Evolutionary conservation across 148 eudicot genomes (phyloP).

Genomic region (Fagopyrum homotropicum): DNA sequence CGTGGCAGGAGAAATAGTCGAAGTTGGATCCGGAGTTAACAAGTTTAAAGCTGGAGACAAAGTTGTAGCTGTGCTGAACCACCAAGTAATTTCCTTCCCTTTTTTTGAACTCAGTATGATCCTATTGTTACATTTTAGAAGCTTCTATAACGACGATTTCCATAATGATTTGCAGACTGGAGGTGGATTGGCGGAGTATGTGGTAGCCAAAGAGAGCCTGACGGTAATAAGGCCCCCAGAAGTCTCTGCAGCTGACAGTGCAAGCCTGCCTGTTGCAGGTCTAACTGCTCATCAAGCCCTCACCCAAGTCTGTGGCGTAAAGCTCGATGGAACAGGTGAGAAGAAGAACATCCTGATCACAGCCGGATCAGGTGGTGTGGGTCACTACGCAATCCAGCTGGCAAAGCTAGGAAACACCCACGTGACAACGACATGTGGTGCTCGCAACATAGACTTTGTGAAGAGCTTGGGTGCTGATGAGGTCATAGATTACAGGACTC

Average conservation of each 20-base stretch:
- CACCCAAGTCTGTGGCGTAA: constrained; percentile 37
- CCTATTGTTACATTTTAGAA: not conserved
- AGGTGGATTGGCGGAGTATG: constrained; percentile 74
- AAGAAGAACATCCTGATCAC: constrained; percentile 9
- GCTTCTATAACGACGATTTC: not conserved
- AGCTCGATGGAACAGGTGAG: constrained; percentile 46
- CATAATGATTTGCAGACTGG: constrained; percentile 32
- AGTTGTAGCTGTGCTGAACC: constrained; percentile 20
- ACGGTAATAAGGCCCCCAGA: constrained; percentile 51
- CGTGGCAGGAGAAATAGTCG: constrained; percentile 12
- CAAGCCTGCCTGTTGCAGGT: constrained; percentile 49
- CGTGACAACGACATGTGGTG: constrained; percentile 75
- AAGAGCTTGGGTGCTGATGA: constrained; percentile 73
- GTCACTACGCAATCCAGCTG: constrained; percentile 73
- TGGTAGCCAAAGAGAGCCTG: constrained; percentile 42
- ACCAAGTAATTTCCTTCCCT: constrained; percentile 30
- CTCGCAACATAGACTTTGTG: constrained; percentile 58
- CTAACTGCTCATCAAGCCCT: constrained; percentile 70
- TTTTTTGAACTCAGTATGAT: not conserved
- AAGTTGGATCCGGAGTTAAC: constrained; percentile 9
- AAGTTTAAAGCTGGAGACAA: constrained; percentile 16
- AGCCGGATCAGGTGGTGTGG: constrained; percentile 31
- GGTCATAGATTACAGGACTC: constrained; percentile 71
- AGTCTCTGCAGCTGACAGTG: constrained; percentile 66
- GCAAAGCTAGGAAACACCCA: constrained; percentile 79